A percentile compares a stretch with the other conserved stretches of the same genome.
phyloP scores from a whole-genome alignment of 768 basidiomycete species.

The Panaeolus papilionaceus region DNA sequence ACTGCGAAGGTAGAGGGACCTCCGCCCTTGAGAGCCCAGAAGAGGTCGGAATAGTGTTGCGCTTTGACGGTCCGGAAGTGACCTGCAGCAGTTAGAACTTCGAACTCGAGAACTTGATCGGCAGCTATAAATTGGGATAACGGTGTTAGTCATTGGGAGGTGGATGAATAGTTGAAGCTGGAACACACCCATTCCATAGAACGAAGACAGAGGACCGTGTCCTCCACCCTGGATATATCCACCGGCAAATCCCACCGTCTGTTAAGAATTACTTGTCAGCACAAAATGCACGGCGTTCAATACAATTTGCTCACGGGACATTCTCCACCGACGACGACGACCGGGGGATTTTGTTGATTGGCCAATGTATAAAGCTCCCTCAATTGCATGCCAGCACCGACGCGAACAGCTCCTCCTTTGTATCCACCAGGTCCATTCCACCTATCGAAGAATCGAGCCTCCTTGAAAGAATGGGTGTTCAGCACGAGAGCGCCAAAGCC shows the following conservation, averaged over 20 bases:
- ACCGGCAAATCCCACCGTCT: slow-evolving; percentile 43
- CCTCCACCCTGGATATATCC: slow-evolving; percentile 42
- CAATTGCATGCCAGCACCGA: slow-evolving; percentile 28
- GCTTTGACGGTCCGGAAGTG: slow-evolving; percentile 34
- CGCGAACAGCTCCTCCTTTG: slow-evolving; percentile 27
- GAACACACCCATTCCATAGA: slow-evolving; percentile 24
- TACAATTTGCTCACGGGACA: slow-evolving; percentile 11
- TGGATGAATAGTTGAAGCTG: neutral
- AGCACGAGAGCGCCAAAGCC: slow-evolving; percentile 29
- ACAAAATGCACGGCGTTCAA: neutral
- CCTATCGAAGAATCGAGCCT: slow-evolving; percentile 23
- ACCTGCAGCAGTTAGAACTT: slow-evolving; percentile 48
- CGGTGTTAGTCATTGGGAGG: neutral
- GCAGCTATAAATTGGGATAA: slow-evolving; percentile 17
- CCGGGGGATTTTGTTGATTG: slow-evolving; percentile 9
- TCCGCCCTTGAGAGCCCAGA: slow-evolving; percentile 44
- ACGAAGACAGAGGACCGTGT: slow-evolving; percentile 26
- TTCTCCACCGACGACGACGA: slow-evolving; percentile 11
- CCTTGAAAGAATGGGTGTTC: slow-evolving; percentile 28
- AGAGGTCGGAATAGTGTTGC: slow-evolving; percentile 44
- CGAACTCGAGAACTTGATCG: slow-evolving; percentile 38
- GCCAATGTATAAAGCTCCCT: slow-evolving; percentile 15
- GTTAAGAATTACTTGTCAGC: neutral
- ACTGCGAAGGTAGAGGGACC: slow-evolving; percentile 28
- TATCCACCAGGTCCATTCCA: slow-evolving; percentile 26